Evolutionary conservation across 352 stramenopile genomes (phyloP).

Genomic region (Phytophthora litchii): DNA sequence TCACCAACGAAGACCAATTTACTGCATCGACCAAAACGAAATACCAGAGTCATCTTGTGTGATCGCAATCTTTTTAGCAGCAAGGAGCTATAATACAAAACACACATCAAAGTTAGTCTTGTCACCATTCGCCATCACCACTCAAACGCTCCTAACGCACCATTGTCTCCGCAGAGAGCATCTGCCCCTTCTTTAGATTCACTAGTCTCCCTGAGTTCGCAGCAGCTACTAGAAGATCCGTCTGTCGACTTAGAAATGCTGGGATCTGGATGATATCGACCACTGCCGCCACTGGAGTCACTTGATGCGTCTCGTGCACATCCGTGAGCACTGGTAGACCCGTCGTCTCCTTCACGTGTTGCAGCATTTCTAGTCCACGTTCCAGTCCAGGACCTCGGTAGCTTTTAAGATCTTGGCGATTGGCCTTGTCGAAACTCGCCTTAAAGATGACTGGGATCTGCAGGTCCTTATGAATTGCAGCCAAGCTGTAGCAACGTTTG

Average conservation of each 20-base stretch:
- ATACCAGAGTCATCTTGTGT: slow-evolving; percentile 61
- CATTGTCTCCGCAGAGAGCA: slow-evolving; percentile 88
- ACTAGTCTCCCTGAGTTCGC: slow-evolving; percentile 76
- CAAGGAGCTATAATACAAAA: slow-evolving; percentile 55
- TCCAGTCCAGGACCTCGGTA: slow-evolving; percentile 81
- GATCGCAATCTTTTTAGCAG: slow-evolving; percentile 69
- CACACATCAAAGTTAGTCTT: slow-evolving; percentile 8
- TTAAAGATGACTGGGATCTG: slow-evolving; percentile 89
- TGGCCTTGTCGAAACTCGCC: slow-evolving; percentile 91
- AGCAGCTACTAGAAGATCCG: slow-evolving; percentile 83
- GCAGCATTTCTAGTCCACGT: slow-evolving; percentile 71
- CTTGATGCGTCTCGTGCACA: slow-evolving; percentile 87
- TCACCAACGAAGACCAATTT: neutral
- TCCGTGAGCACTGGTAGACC: slow-evolving; percentile 85
- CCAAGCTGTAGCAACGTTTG: slow-evolving; percentile 43
- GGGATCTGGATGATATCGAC: slow-evolving; percentile 89
- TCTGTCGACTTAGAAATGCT: slow-evolving; percentile 90
- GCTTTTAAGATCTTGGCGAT: slow-evolving; percentile 81
- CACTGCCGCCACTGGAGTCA: slow-evolving; percentile 63
- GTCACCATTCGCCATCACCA: neutral
- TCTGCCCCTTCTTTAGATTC: slow-evolving; percentile 91
- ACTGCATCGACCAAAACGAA: neutral
- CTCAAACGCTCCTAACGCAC: slow-evolving; percentile 13
- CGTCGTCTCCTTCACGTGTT: slow-evolving; percentile 72
- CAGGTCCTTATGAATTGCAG: slow-evolving; percentile 52